Base-by-base conservation (phyloP, 2,329 filamentous ascomycete genomes). In the Penicillium sp. region DNA sequence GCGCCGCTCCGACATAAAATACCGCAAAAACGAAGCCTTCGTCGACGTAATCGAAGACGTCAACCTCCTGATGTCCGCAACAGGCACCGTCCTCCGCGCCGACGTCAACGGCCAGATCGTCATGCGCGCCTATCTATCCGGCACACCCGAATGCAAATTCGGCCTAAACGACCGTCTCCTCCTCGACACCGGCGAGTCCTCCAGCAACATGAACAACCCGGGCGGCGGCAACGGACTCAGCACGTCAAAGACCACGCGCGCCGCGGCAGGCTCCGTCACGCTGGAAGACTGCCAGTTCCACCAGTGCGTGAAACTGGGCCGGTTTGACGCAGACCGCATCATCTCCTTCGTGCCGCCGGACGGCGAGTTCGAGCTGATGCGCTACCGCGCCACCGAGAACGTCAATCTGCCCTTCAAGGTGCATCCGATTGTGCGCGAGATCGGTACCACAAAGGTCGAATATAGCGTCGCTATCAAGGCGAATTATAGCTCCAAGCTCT, bases 41-140 rank as follows among this genome's bases (percentile, higher is more conserved):
- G 93, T 98, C 60, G 93, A 98, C 70, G 93, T 98, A 17, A 98
- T 98, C 64, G 93, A 98, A 72, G 93, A 98, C 65, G 91, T 98
- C 63, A 98, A 98, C 71, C 80, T 98, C 52, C 84, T 98, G 64
- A 96, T 98, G 87, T 97, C 91, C n/a, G 93, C 93, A 6, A 93
- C 89, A 0, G 93, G 93, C 28, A 91, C 90, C 21, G 89, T 98
- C 26, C 80, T 98, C 12, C 87, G 93, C 57, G 93, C 93, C 56
- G 93, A 98, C 64, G 93, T 98, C 46, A 95, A 88, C 45, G 93
- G 93, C 45, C 90, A 97, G 67, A 98, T 98, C 63, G 82, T 98
- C 63, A 98, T 98, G 93, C 88, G 93, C 62, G 93, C 93, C 53
- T 98, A 98, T 66, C 83, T 98, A 24, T 87, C 88, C 19, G 93